Evolutionary conservation across 805 yeast species (phyloP).

Genomic region (Saccharomycopsis amapae): DNA sequence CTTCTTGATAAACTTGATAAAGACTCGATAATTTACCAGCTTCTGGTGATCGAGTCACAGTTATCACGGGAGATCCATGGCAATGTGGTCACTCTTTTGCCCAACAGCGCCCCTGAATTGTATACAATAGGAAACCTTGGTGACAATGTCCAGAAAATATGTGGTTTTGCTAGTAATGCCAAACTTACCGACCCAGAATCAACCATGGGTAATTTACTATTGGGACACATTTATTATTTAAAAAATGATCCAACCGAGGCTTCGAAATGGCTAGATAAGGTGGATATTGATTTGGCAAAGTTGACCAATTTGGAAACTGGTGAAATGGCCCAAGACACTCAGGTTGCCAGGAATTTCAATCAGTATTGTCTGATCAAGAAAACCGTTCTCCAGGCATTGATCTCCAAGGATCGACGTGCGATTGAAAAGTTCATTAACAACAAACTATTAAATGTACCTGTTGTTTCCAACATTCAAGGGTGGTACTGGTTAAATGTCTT

Average conservation of each 20-base stretch:
- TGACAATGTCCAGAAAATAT: background rate
- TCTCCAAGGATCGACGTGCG: background rate
- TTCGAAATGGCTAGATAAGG: background rate
- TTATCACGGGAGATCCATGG: no score
- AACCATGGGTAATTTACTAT: background rate
- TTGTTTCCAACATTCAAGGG: constrained; percentile 14
- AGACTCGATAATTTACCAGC: background rate
- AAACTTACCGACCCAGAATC: constrained; percentile 6
- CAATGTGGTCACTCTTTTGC: background rate
- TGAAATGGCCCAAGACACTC: background rate
- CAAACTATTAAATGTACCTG: constrained; percentile 8
- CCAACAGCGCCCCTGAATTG: background rate
- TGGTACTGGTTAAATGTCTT: constrained; percentile 15
- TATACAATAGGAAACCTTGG: background rate
- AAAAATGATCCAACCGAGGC: constrained; percentile 1
- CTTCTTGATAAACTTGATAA: background rate
- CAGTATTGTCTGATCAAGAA: constrained; percentile 10
- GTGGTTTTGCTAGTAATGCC: no score
- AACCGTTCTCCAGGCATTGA: background rate
- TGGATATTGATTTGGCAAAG: constrained; percentile 5
- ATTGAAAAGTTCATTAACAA: constrained; percentile 1
- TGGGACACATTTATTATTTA: constrained; percentile 13
- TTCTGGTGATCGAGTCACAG: background rate
- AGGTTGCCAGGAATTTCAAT: constrained; percentile 4
- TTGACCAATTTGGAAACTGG: constrained; percentile 3